These are phyloP conservation scores for Phylloporus rhodoxanthus DNA, from an alignment of 768 basidiomycete genomes.

Conservation along the genomic window DNA sequence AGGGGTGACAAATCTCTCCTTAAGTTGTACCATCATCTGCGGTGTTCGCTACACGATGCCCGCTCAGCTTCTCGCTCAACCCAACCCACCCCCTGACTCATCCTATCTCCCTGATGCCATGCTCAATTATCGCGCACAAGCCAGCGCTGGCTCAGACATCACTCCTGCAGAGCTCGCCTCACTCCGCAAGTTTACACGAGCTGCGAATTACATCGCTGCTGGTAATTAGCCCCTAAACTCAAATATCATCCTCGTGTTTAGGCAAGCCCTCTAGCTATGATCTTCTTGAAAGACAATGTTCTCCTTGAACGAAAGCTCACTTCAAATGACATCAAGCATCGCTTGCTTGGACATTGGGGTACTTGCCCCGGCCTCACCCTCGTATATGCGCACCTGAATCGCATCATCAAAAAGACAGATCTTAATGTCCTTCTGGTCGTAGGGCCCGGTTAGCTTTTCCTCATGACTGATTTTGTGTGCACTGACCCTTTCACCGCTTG, in stretches of 20 bases:
- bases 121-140: slow-evolving; percentile 43
- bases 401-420: slow-evolving; percentile 53
- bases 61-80: slow-evolving; percentile 47
- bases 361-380: slow-evolving; percentile 75
- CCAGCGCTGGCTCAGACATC: slow-evolving; percentile 44
- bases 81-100: slow-evolving; percentile 66
- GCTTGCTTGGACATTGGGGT: slow-evolving; percentile 81
- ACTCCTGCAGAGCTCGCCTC: slow-evolving; percentile 45
- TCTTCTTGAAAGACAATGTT: slow-evolving; percentile 72
- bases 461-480: not conserved
- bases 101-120: slow-evolving; percentile 60
- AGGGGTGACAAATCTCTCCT: not conserved
- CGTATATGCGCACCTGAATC: slow-evolving; percentile 65
- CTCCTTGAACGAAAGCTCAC: slow-evolving; percentile 56
- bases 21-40: not conserved
- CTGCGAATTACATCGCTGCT: slow-evolving; percentile 66
- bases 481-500: not conserved
- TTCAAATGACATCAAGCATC: slow-evolving; percentile 70
- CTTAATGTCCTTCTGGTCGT: slow-evolving; percentile 71
- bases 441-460: slow-evolving; percentile 52
- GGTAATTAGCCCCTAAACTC: slow-evolving; percentile 35
- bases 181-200: slow-evolving; percentile 49
- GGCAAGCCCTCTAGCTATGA: slow-evolving; percentile 52
- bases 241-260: not conserved
- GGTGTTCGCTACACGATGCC: slow-evolving; percentile 39